phyloP scores from a whole-genome alignment of 106 monocot genomes.

The Posidonia australis region DNA sequence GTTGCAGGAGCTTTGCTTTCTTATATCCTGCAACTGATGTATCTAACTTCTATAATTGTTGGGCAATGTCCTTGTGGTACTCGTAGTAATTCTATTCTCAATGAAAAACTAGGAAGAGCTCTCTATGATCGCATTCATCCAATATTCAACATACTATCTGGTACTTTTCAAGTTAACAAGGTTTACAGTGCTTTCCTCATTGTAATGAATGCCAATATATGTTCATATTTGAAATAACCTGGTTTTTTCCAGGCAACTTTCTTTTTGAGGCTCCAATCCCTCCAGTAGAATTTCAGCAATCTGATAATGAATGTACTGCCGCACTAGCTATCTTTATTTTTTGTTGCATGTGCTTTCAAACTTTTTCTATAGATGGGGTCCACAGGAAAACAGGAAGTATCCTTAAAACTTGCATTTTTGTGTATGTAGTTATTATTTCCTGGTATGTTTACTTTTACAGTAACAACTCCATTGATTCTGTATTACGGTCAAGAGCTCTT shows the following conservation, averaged over 20 bases:
- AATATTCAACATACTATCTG: conserved; percentile 15
- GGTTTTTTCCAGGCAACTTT: conserved; percentile 28
- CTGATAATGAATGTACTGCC: conserved; percentile 34
- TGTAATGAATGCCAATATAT: neutral
- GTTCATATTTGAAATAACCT: neutral
- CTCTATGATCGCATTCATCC: conserved; percentile 30
- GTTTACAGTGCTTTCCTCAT: neutral
- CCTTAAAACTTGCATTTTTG: no score
- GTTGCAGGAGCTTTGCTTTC: conserved; percentile 74
- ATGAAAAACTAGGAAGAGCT: conserved; percentile 32
- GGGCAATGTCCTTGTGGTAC: conserved; percentile 27
- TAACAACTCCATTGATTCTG: conserved; percentile 44
- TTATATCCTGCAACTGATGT: conserved; percentile 56
- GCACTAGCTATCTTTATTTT: neutral
- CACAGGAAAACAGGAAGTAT: no score
- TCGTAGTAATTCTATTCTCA: conserved; percentile 16
- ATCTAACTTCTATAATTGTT: conserved; percentile 63
- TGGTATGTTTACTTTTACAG: conserved; percentile 36
- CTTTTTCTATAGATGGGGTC: no score
- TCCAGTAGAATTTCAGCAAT: conserved; percentile 45
- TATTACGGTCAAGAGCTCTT: conserved; percentile 70
- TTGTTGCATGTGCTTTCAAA: no score
- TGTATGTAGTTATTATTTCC: no score
- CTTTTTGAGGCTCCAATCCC: conserved; percentile 45
- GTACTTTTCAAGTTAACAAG: neutral